Base-by-base conservation (phyloP, 306 rosid genomes). In the Crotalaria pallida region DNA sequence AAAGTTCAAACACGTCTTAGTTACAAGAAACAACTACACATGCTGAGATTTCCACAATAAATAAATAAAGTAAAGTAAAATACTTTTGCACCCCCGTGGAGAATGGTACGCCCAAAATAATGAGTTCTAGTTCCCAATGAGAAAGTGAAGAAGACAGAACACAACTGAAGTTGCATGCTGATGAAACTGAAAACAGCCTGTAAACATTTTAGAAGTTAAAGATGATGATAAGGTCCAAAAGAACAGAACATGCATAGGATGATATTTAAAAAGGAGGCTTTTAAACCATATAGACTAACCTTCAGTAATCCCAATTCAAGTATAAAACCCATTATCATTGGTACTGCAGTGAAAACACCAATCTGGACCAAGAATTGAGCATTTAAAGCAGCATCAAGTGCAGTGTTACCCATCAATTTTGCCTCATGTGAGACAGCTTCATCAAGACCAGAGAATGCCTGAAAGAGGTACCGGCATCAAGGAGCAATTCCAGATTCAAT, bases 31-130 rank as follows among this genome's bases (percentile, higher is more conserved):
- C 18, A 58, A 71, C 33, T 1, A 21, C 10, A 27, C 12, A 21
- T 44, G 52, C 40, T 10, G 22, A 48, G 26, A 40, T 47, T 29
- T 78, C 22, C 36, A 10, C 47, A 73, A 72, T 21, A 21, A 55
- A 72, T 21, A 21, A 55, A 21, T 1, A 16, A 27, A 47, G 53
- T 18, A 69, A 11, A 17, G 26, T 12, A 29, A 58, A 76, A 36
- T 84, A 89, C 98, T 72, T 93, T 93, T 69, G 98, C 98, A 66
- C 98, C 98, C 58, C 98, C 98, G 53, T 93, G 98, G 69, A 93
- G 97, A 81, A 93, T 81, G 5, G 98, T 93, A 34, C 98, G 93
- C 41, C 98, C 98, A 84, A 93, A 93, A 84, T 90, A 93, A 78
- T 93, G 98, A 81, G 98, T 90, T 85, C 85, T 85, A 60, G 98